Conservation (phyloP, 768 basidiomycete genomes). For the Tephrocybe sp. region DNA sequence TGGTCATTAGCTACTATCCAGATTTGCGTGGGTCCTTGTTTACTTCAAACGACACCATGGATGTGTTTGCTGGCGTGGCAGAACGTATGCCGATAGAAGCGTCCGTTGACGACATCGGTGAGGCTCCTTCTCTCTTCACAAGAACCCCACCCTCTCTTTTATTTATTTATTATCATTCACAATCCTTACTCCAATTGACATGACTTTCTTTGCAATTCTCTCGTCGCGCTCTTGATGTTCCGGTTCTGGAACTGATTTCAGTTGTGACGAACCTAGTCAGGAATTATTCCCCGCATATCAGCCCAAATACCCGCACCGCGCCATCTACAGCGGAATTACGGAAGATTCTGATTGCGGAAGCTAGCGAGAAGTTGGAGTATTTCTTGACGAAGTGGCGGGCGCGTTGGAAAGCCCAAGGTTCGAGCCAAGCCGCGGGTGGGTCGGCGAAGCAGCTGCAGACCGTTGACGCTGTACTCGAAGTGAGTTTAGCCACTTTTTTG, state of each 20-base stretch:
- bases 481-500: conserved; percentile 4
- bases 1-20: conserved; percentile 80
- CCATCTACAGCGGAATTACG: conserved; percentile 71
- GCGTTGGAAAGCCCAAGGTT: conserved; percentile 39
- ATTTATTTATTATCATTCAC: conserved; percentile 13
- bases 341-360: conserved; percentile 60
- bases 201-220: conserved; percentile 24
- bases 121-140: conserved; percentile 39
- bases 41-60: conserved; percentile 49
- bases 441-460: conserved; percentile 1
- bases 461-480: conserved; percentile 15
- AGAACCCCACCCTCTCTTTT: conserved; percentile 10
- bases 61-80: conserved; percentile 75
- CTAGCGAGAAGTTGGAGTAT: conserved; percentile 72
- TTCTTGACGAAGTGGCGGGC: conserved; percentile 65
- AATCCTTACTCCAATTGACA: conserved; percentile 24
- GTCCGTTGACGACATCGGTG: conserved; percentile 83
- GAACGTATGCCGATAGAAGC: conserved; percentile 68
- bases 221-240: conserved; percentile 31
- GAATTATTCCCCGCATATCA: conserved; percentile 88
- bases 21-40: conserved; percentile 71
- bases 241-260: conserved; percentile 71
- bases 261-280: conserved; percentile 88
- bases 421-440: conserved; percentile 15
- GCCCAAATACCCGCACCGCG: conserved; percentile 65